phyloP scores from a whole-genome alignment of 805 yeast species.

The Kazachstania viticola region DNA sequence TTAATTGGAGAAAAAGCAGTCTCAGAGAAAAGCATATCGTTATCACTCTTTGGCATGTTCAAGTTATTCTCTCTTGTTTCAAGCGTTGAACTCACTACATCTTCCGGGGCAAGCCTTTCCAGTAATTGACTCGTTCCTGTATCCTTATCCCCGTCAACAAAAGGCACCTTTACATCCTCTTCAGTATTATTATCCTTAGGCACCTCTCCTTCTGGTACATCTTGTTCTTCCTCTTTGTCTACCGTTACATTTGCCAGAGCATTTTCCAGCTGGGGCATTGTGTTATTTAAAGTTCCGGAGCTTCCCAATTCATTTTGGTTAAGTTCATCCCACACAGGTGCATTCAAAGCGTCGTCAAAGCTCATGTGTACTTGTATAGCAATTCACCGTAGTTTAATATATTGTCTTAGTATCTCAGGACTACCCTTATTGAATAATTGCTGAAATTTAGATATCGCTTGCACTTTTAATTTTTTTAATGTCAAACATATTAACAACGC shows the following conservation, averaged over 20 bases:
- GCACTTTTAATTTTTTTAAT: no score
- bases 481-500: no score
- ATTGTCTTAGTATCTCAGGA: no score
- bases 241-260: slow-evolving; percentile 12
- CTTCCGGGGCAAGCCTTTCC: slow-evolving; percentile 19
- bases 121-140: slow-evolving; percentile 2
- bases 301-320: no score
- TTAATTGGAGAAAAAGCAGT: slow-evolving; percentile 16
- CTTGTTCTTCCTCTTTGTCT: slow-evolving; percentile 9
- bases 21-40: slow-evolving; percentile 27
- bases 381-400: no score
- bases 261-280: slow-evolving; percentile 7
- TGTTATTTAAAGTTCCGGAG: no score
- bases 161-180: slow-evolving; percentile 1
- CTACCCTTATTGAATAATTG: no score
- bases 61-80: slow-evolving; percentile 26
- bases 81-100: slow-evolving; percentile 33
- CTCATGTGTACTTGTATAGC: no score
- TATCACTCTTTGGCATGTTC: slow-evolving; percentile 11
- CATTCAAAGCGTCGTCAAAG: slow-evolving; percentile 22
- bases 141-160: no score
- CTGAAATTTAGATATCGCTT: no score
- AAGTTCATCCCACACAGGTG: slow-evolving; percentile 28
- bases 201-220: slow-evolving; percentile 4
- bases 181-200: not conserved